Base-by-base conservation (phyloP, 306 rosid species). In the Vigna mungo region DNA sequence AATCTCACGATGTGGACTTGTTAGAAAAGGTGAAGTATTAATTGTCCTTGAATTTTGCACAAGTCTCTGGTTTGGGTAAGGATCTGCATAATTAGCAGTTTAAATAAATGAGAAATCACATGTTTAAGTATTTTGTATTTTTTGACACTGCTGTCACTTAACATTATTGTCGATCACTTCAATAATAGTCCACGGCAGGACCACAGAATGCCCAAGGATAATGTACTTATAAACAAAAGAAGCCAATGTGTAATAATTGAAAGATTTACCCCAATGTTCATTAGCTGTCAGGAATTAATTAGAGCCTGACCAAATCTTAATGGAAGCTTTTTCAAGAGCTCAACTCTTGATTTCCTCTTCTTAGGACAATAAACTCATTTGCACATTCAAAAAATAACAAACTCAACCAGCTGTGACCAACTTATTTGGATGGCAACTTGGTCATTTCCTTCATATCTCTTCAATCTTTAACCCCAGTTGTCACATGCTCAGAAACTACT, bases 251-350 rank as follows among this genome's bases (percentile, higher is more conserved):
- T 86, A 85, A 79, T 90, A 88, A 86, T 83, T 86, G 84, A 85
- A 84, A 90, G 90, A 86, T 85, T 88, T 76, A 85, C 89, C 82
- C 81, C 85, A 77, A 76, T 73, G 90, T 86, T 83, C 78, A 84
- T 90, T 92, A 86, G 94, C 96, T 92, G 97, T 94, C 88, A 83
- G 81, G 87, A 82, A 81, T 87, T 89, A 86, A 92, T 87, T 63
- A 89, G 83, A 83, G 72, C 85, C 88, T 88, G 74, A 72, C 82
- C 96, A 88, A 92, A 90, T 89, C 92, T 86, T 88, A 82, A 83
- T 47, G 79, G 75, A 86, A 89, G 89, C 87, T 88, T 92, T 85
- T 83, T 41, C 85, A 85, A 86, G 80, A 81, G 77, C 69, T 55
- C 80, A 74, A 72, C 86, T 77, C 89, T 44, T 67, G 82, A 65